Evolutionary conservation across 768 basidiomycete genomes (phyloP).

Genomic region (Mycena olivaceomarginata): DNA sequence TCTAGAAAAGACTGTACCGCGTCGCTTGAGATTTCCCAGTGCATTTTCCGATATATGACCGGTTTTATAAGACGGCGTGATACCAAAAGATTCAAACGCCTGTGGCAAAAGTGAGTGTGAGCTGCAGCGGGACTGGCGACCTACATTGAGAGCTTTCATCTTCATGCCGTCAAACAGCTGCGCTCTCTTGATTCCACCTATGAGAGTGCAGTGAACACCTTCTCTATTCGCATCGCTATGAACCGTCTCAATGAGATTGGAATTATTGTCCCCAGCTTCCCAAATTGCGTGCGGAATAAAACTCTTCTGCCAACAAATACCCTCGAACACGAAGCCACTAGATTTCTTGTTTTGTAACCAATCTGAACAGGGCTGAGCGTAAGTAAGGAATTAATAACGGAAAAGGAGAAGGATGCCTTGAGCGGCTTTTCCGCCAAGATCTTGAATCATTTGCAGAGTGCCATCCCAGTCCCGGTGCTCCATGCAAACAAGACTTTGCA

Average conservation of each 20-base stretch:
- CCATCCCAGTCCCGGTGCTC: no score
- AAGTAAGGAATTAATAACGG: not conserved
- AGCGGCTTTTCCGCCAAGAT: not conserved
- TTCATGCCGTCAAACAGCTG: no score
- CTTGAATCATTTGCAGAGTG: not conserved
- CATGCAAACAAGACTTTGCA: not conserved
- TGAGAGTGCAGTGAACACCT: no score
- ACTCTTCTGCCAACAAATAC: conserved; percentile 54
- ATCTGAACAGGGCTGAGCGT: conserved; percentile 36
- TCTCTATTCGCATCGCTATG: conserved; percentile 53
- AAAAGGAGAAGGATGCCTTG: not conserved
- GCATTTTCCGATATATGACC: no score
- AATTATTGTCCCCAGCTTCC: conserved; percentile 48
- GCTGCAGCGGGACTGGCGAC: no score
- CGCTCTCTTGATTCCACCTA: no score
- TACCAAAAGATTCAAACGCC: no score
- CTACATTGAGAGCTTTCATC: no score
- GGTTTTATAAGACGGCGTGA: no score
- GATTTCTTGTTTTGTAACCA: conserved; percentile 51
- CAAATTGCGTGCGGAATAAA: conserved; percentile 52
- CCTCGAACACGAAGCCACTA: conserved; percentile 50
- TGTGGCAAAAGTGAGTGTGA: no score
- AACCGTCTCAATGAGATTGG: conserved; percentile 51
- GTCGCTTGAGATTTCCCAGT: no score
- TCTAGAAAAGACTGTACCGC: no score